A percentile compares a stretch with the other conserved stretches of the same genome.
Evolutionary conservation across 2,329 filamentous ascomycete species (phyloP).

Genomic region (Pseudocercospora eumusae): DNA sequence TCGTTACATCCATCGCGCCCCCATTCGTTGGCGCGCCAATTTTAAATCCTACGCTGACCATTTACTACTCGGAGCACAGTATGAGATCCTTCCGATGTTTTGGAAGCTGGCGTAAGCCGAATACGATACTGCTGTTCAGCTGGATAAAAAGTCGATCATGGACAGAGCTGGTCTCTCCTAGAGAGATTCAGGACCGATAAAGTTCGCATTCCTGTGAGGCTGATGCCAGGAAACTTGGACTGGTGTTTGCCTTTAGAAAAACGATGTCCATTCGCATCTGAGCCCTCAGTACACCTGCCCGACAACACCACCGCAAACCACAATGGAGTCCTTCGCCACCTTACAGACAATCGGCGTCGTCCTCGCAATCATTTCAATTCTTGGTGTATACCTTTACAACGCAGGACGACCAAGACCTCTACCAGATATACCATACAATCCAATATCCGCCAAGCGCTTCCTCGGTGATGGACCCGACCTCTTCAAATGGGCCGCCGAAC

Average conservation of each 20-base stretch:
- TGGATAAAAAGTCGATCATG: not conserved
- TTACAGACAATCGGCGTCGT: not conserved
- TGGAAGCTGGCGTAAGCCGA: not conserved
- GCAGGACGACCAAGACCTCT: constrained; percentile 45
- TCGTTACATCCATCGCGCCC: too few relatives aligned
- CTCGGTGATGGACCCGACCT: constrained; percentile 51
- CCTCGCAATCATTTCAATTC: not conserved
- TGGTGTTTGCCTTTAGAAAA: not conserved
- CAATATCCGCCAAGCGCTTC: constrained; percentile 39
- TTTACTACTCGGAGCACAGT: not conserved
- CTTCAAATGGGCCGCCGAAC: constrained; percentile 42
- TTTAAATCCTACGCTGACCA: not conserved
- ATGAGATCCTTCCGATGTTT: not conserved
- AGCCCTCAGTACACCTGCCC: not conserved
- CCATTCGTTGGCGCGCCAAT: not conserved
- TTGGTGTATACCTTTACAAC: not conserved
- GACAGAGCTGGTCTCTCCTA: not conserved
- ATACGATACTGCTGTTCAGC: not conserved
- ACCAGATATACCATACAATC: constrained; percentile 51
- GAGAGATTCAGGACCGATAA: not conserved
- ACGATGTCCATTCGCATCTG: not conserved
- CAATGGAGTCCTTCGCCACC: not conserved
- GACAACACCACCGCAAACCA: not conserved
- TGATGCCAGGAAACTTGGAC: not conserved
- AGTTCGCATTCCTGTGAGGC: not conserved